Base-by-base conservation (phyloP, 352 stramenopile genomes). In the Phytopythium delawarense region DNA sequence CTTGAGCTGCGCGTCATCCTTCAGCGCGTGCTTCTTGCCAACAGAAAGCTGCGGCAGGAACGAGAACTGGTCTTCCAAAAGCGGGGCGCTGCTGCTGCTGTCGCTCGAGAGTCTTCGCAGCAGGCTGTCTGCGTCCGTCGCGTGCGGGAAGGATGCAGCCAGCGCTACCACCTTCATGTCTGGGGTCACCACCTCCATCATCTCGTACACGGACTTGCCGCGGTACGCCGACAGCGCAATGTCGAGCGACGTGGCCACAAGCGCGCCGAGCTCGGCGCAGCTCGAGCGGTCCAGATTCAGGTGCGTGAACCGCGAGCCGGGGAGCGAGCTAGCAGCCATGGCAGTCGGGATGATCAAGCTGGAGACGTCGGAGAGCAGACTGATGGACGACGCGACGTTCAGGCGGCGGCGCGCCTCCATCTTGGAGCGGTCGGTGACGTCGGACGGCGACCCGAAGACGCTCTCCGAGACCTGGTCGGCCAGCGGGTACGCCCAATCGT, bases 401-500 rank as follows among this genome's bases (percentile, higher is more conserved):
- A 94, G 62, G 2, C 66, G 56, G 21, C 81, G 79, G 9, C 85
- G 75, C 0, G 79, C 80, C 45, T 83, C 72, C 25, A 79, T 72
- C 66, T 92, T 92, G 20, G 76, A 72, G 40, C 64, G 72, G 63
- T 94, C 85, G 12, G 67, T 76, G 7, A 63, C 71, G 25, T 77
- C 71, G 0, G 61, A 46, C 7, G 61, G 70, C 7, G 73, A 64
- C 50, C 66, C 67, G 54, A 83, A 88, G 20, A 81, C 20, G 28
- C 78, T 80, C 40, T 71, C 64, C 16, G 67, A 60, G 54, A 75
- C 76, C 34, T 87, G 72, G 35, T 77, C 77, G 12, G 63, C 61
- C 37, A 92, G 71, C 21, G 83, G 83, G 54, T 92, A 91, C 30
- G 56, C 65, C 79, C 79, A 93, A 62, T 93, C 84, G 50, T 89